Evolutionary conservation across 2,329 filamentous ascomycete species (phyloP), one percentile per base, ranked within the genome.

Genomic region (Talaromyces marneffei): DNA sequence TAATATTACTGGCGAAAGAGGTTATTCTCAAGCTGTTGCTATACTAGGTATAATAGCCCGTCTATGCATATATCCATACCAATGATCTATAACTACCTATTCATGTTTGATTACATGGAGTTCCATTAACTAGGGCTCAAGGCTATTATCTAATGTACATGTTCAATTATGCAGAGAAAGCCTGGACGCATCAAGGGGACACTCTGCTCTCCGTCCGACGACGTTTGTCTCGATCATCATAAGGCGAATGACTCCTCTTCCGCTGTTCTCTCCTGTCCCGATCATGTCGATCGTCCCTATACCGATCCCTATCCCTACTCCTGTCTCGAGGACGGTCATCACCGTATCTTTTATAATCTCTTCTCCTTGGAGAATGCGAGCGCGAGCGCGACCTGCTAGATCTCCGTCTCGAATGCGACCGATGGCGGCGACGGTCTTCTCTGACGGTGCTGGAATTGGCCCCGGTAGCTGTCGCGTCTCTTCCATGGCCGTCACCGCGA

Each of bases 311-410:
- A 20, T 60, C 31, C 23, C 77, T 27, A 14, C 64, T 60, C 10
- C 63, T 55, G 25, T 67, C 64, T 60, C 64, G 58, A 20, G 69
- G 71, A 8, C 76, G 74, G 42, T 85, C 83, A 52, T 70, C 66
- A 56, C 79, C 75, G 46, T 77, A 70, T 60, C 83, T 70, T 57
- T 82, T 78, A 44, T 75, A 71, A 37, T 65, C 65, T 16, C 69
- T 71, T 63, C 69, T 68, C 57, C 82, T 74, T 4, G 69, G 83
- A n/a, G 85, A 86, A 62, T 77, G 74, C 2, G 85, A 86, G 65
- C 82, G 74, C 2, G 85, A 86, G 64, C 82, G 75, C 16, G 82
- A 82, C 59, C 75, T 71, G 39, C 59, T 55, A 12, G 37, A 46
- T 14, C 57, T 48, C 14, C 35, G 33, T 33, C 76, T 66, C 20